A percentile compares a stretch with the other conserved stretches of the same genome.
These are phyloP conservation scores for Corinectria fuckeliana DNA, from an alignment of 2,329 filamentous ascomycete species.

Conservation along the genomic window DNA sequence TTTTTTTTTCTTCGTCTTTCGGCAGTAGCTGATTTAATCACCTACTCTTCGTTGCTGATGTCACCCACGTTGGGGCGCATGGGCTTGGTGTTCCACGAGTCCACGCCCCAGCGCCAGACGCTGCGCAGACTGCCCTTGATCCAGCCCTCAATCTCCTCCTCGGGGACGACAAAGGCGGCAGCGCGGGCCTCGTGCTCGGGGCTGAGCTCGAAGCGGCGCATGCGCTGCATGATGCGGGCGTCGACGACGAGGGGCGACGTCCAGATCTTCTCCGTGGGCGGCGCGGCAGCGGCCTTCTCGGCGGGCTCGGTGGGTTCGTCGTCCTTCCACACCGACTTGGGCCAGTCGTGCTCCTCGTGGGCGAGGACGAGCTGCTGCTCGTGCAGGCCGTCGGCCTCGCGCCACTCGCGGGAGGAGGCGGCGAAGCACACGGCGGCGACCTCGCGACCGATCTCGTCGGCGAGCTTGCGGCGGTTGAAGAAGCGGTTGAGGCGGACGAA, in stretches of 20 bases:
- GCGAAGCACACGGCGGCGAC: constrained; percentile 84
- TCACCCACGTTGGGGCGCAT: constrained; percentile 50
- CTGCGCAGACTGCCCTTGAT: constrained; percentile 65
- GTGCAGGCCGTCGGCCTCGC: constrained; percentile 46
- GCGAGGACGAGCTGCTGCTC: constrained; percentile 63
- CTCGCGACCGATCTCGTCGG: constrained; percentile 85
- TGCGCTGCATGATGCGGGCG: constrained; percentile 74
- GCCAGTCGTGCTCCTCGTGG: constrained; percentile 82
- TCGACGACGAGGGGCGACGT: constrained; percentile 77
- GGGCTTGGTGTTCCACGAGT: constrained; percentile 49
- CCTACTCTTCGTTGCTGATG: constrained; percentile 45
- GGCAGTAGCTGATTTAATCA: too few relatives aligned
- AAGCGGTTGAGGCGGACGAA: constrained; percentile 86
- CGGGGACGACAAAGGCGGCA: constrained; percentile 64
- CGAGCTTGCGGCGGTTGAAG: constrained; percentile 82
- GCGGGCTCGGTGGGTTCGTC: constrained; percentile 49
- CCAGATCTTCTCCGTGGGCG: constrained; percentile 75
- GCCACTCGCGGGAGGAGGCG: constrained; percentile 59
- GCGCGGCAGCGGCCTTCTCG: constrained; percentile 47
- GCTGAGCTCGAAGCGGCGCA: constrained; percentile 78
- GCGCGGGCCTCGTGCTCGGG: constrained; percentile 74
- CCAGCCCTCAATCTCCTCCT: constrained; percentile 74
- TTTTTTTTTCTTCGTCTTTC: background rate
- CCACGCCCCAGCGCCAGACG: constrained; percentile 58
- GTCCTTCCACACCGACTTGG: constrained; percentile 74